These are phyloP conservation scores for Penicillium sp. DNA, from an alignment of 2,329 filamentous ascomycete species.

Conservation along the genomic window DNA sequence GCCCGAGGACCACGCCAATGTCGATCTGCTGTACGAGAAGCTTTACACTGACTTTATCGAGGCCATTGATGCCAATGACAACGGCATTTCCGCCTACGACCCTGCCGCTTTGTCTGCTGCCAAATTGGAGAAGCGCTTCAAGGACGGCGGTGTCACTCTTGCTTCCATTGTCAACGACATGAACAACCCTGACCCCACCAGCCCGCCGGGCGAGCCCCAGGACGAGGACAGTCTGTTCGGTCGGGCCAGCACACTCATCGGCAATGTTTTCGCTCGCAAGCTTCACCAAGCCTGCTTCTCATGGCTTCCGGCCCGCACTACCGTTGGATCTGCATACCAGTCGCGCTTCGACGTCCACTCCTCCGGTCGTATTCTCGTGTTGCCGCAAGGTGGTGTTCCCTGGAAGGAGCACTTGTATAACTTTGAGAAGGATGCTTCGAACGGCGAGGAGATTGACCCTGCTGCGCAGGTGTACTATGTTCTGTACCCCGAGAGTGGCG, in stretches of 20 bases:
- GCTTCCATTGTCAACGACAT: constrained; percentile 75
- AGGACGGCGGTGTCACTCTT: constrained; percentile 74
- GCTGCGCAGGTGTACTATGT: constrained; percentile 71
- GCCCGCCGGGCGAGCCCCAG: constrained; percentile 56
- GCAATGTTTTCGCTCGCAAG: constrained; percentile 78
- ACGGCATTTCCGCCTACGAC: constrained; percentile 82
- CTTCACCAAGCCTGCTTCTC: constrained; percentile 67
- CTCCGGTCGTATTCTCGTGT: constrained; percentile 72
- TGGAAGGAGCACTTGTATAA: constrained; percentile 97
- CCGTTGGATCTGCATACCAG: constrained; percentile 71
- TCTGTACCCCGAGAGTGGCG: constrained; percentile 78
- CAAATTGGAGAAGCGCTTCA: constrained; percentile 75
- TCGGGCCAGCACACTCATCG: constrained; percentile 73
- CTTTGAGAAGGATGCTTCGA: constrained; percentile 60
- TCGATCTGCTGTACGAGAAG: constrained; percentile 75
- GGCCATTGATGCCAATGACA: constrained; percentile 95
- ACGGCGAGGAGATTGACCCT: constrained; percentile 34
- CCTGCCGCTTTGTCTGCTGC: constrained; percentile 62
- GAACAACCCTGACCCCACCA: constrained; percentile 59
- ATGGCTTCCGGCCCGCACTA: constrained; percentile 81
- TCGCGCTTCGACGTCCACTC: constrained; percentile 63
- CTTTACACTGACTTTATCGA: constrained; percentile 92
- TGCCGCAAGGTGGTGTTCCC: constrained; percentile 70
- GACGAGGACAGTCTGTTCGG: constrained; percentile 78
- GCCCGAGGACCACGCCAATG: constrained; percentile 58